Evolutionary conservation across 2,329 filamentous ascomycete genomes (phyloP).

Genomic region (Epichloe glyceriae): DNA sequence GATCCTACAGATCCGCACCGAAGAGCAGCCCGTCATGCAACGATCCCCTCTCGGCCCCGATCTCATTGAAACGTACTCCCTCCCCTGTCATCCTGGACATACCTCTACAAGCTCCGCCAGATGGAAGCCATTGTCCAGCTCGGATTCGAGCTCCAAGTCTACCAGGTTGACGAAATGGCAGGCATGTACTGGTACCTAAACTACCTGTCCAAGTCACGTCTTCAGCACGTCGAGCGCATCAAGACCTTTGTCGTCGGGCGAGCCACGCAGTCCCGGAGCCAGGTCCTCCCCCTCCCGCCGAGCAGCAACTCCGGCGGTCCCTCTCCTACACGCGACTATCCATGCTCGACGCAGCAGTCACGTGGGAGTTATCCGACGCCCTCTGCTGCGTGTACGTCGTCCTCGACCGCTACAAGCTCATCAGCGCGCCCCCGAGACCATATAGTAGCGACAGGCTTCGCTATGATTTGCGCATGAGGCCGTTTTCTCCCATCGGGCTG

Average conservation of each 20-base stretch:
- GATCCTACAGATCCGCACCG: slow-evolving; percentile 46
- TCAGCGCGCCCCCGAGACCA: slow-evolving; percentile 40
- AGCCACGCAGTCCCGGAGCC: slow-evolving; percentile 17
- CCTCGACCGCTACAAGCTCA: slow-evolving; percentile 43
- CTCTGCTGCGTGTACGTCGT: slow-evolving; percentile 52
- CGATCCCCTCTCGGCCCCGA: slow-evolving; percentile 21
- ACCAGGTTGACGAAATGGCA: slow-evolving; percentile 70
- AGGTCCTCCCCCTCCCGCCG: slow-evolving; percentile 15
- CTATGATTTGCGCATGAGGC: slow-evolving; percentile 78
- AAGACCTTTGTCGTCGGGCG: slow-evolving; percentile 45
- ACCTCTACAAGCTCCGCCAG: slow-evolving; percentile 77
- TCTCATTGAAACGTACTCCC: slow-evolving; percentile 45
- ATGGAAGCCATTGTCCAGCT: slow-evolving; percentile 82
- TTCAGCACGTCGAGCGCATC: slow-evolving; percentile 61
- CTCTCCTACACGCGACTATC: slow-evolving; percentile 45
- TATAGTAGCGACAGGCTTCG: slow-evolving; percentile 57
- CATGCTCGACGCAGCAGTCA: slow-evolving; percentile 52
- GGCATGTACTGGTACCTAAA: slow-evolving; percentile 89
- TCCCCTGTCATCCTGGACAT: slow-evolving; percentile 81
- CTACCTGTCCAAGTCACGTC: slow-evolving; percentile 54
- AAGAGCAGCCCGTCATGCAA: slow-evolving; percentile 46
- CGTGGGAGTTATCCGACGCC: slow-evolving; percentile 41
- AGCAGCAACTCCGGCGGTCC: slow-evolving; percentile 34
- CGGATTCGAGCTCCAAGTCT: slow-evolving; percentile 87
- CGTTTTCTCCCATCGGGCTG: slow-evolving; percentile 56